Evolutionary conservation across 306 rosid species (phyloP).

Genomic region (Cucurbita pepo): DNA sequence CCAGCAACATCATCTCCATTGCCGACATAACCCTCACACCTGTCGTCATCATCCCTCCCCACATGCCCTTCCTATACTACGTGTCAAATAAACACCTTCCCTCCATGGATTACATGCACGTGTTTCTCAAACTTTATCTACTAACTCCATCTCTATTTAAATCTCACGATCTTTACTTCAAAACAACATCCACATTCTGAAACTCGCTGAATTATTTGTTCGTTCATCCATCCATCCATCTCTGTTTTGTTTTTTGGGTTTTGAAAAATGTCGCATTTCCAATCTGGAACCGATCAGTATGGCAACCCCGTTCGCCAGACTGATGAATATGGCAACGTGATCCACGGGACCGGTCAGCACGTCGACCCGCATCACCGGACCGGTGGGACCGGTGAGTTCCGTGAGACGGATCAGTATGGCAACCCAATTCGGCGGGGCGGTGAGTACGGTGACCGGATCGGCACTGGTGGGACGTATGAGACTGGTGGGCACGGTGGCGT

Average conservation of each 20-base stretch:
- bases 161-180: background rate
- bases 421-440: conserved; percentile 6
- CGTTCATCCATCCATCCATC: background rate
- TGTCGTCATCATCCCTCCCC: background rate
- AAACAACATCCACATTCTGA: background rate
- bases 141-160: background rate
- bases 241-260: background rate
- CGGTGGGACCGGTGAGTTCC: conserved; percentile 10
- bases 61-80: background rate
- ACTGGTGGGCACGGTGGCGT: background rate
- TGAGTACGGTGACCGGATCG: conserved; percentile 9
- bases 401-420: background rate
- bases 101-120: background rate
- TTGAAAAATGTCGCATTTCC: conserved; percentile 13
- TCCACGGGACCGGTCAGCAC: background rate
- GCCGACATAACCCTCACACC: background rate
- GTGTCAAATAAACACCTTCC: background rate
- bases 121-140: background rate
- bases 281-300: conserved; percentile 6
- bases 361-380: conserved; percentile 9
- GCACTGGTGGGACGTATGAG: background rate
- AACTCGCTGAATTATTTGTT: background rate
- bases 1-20: background rate
- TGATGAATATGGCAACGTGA: conserved; percentile 14
- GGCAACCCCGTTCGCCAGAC: conserved; percentile 2